Conservation (phyloP, 192 early-diverging fungal species). For the Rhizoclosmatium globosum region DNA sequence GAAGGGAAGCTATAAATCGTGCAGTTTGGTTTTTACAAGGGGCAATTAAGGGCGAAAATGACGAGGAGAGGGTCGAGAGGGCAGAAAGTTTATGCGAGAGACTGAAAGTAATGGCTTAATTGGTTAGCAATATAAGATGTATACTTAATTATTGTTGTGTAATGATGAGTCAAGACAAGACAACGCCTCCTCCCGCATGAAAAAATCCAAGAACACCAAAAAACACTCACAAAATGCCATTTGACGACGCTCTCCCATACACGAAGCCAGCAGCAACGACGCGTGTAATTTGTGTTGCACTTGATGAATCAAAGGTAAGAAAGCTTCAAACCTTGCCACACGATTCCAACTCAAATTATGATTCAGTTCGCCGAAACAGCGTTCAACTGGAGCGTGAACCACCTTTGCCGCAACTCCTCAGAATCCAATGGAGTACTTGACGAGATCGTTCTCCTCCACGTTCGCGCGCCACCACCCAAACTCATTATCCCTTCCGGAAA, state of each 20-base stretch:
- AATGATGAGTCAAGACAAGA: too few relatives aligned
- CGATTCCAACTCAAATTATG: neutral
- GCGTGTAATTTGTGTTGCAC: conserved; percentile 1
- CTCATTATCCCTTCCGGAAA: neutral
- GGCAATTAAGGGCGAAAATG: neutral
- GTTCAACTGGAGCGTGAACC: neutral
- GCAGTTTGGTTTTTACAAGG: neutral
- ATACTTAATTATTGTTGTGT: too few relatives aligned
- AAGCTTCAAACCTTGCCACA: too few relatives aligned
- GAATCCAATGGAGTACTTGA: neutral
- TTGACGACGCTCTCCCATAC: conserved; percentile 30
- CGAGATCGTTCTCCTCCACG: neutral
- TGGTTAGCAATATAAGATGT: too few relatives aligned
- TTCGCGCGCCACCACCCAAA: neutral
- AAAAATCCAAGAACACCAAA: neutral
- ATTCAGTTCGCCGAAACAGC: neutral
- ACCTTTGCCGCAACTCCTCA: neutral
- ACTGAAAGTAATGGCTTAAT: too few relatives aligned
- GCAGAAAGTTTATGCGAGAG: neutral
- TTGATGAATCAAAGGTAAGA: neutral
- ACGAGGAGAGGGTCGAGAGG: conserved; percentile 5
- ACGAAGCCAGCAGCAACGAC: neutral
- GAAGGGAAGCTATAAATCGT: neutral
- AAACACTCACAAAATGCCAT: neutral
- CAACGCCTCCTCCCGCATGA: neutral